Evolutionary conservation across 108 stramenopile genomes (phyloP).

Genomic region (Cyclotella choctawhatcheeana): DNA sequence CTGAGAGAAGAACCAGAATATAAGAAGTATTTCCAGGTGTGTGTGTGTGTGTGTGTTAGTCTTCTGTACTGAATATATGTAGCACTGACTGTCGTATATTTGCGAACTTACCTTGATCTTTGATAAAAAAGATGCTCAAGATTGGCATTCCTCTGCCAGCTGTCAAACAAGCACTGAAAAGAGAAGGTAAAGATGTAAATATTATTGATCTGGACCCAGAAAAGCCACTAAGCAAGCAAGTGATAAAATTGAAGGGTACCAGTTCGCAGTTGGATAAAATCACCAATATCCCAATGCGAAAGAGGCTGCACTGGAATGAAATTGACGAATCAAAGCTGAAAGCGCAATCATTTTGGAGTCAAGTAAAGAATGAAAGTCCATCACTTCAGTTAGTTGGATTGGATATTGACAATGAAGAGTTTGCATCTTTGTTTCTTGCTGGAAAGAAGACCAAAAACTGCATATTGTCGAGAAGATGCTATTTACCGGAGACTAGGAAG

Average conservation of each 20-base stretch:
- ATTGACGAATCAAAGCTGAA: slow-evolving; percentile 52
- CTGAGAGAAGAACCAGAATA: slow-evolving; percentile 51
- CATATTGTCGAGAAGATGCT: no score
- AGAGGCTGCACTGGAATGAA: slow-evolving; percentile 60
- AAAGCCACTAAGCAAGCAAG: not conserved
- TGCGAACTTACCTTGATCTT: not conserved
- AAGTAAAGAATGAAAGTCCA: slow-evolving; percentile 14
- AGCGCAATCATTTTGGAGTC: slow-evolving; percentile 52
- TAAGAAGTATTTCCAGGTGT: slow-evolving; percentile 54
- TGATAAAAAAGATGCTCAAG: slow-evolving; percentile 42
- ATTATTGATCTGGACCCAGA: slow-evolving; percentile 41
- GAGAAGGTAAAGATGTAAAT: slow-evolving; percentile 42
- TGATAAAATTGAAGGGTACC: slow-evolving; percentile 8
- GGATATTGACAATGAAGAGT: slow-evolving; percentile 60
- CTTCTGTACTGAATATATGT: not conserved
- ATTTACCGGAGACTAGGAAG: no score
- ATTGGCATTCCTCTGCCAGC: slow-evolving; percentile 33
- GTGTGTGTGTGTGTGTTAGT: no score
- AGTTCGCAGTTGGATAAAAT: not conserved
- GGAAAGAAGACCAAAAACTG: slow-evolving; percentile 10
- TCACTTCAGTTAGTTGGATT: slow-evolving; percentile 45
- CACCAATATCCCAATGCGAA: slow-evolving; percentile 26
- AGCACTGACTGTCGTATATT: not conserved
- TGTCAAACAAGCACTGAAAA: slow-evolving; percentile 33
- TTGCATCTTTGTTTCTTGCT: slow-evolving; percentile 54